phyloP scores from a whole-genome alignment of 2,329 filamentous ascomycete genomes.

The Neodidymelliopsis sp. region DNA sequence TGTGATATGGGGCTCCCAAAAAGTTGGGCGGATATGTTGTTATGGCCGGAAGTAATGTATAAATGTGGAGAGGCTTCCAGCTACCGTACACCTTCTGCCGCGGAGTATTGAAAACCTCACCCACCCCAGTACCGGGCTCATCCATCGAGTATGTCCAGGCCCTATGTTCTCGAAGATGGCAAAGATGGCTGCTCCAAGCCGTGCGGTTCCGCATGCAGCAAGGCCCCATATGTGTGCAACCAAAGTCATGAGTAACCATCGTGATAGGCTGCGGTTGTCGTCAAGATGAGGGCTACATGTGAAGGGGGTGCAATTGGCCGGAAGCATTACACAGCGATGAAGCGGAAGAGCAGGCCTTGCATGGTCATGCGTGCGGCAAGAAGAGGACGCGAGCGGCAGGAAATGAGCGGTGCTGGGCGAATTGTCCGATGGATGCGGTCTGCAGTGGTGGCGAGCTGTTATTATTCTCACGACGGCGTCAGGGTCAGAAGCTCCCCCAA shows the following conservation, averaged over 20 bases:
- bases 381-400: constrained; percentile 8
- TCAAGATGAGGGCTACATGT: constrained; percentile 11
- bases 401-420: constrained; percentile 2
- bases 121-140: no score
- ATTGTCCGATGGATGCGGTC: constrained; percentile 13
- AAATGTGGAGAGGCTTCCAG: no score
- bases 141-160: no score
- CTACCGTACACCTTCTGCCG: no score
- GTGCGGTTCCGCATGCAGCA: constrained; percentile 18
- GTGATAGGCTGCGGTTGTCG: constrained; percentile 4
- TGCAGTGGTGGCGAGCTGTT: constrained; percentile 4
- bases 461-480: no score
- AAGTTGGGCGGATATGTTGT: no score
- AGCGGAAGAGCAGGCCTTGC: constrained; percentile 14
- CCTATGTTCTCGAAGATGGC: constrained; percentile 6
- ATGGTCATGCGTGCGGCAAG: constrained; percentile 15
- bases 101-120: no score
- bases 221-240: constrained; percentile 5
- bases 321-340: constrained; percentile 13
- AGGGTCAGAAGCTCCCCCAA: constrained; percentile 2
- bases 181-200: neutral
- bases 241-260: constrained; percentile 9
- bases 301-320: constrained; percentile 10
- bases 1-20: no score
- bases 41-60: no score